Evolutionary conservation across 2,329 filamentous ascomycete species (phyloP).

Genomic region (Arthrobotrys sphaeroides): DNA sequence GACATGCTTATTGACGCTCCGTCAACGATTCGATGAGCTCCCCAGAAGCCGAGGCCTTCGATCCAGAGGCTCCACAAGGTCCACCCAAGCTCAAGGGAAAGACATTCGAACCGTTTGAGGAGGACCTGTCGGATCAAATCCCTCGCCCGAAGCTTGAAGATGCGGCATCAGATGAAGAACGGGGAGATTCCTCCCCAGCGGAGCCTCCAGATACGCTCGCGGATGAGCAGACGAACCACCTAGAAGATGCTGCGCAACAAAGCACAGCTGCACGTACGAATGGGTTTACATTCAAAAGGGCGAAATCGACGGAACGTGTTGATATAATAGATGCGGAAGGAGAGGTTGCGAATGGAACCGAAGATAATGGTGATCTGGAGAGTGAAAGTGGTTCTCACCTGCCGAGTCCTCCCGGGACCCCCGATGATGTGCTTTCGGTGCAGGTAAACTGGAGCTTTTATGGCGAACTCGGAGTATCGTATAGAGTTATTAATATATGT

Average conservation of each 20-base stretch:
- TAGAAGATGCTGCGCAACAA: constrained; percentile 13
- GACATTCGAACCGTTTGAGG: constrained; percentile 50
- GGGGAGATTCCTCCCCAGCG: constrained; percentile 21
- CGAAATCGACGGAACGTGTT: constrained; percentile 42
- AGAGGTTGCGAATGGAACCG: constrained; percentile 22
- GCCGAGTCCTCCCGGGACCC: constrained; percentile 56
- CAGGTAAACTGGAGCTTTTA: constrained; percentile 67
- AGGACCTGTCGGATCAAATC: constrained; percentile 26
- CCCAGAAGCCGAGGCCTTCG: constrained; percentile 52
- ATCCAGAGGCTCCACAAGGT: constrained; percentile 50
- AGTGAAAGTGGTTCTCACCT: constrained; percentile 47
- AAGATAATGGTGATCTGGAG: constrained; percentile 53
- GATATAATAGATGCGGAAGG: constrained; percentile 27
- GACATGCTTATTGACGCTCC: constrained; percentile 45
- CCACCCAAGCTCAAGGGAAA: constrained; percentile 47
- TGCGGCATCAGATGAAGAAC: neutral
- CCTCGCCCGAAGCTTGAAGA: constrained; percentile 11
- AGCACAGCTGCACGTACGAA: constrained; percentile 19
- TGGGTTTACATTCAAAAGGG: constrained; percentile 49
- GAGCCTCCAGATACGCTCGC: constrained; percentile 41
- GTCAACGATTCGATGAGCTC: constrained; percentile 54
- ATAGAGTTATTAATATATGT: constrained; percentile 58
- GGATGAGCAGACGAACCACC: constrained; percentile 23
- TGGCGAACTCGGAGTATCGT: constrained; percentile 7
- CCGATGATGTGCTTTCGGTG: constrained; percentile 83